These are phyloP conservation scores for Pseudogymnoascus sp. DNA, from an alignment of 2,329 filamentous ascomycete genomes.

Conservation along the genomic window DNA sequence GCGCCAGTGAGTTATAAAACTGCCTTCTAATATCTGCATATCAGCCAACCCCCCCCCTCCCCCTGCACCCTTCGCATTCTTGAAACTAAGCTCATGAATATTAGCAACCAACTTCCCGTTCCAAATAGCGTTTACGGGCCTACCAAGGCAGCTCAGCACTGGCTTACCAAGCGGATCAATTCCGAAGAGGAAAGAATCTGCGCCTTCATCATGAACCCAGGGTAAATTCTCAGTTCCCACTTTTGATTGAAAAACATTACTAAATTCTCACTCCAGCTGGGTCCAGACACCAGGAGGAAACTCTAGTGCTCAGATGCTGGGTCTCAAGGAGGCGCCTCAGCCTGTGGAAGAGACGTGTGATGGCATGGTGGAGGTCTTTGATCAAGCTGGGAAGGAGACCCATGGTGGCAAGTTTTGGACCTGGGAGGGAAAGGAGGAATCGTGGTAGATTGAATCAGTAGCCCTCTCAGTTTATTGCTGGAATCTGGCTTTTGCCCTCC, in stretches of 20 bases:
- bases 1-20: neutral
- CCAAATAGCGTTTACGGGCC: constrained; percentile 25
- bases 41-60: too few relatives aligned
- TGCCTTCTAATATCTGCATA: too few relatives aligned
- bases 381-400: constrained; percentile 12
- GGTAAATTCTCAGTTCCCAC: constrained; percentile 11
- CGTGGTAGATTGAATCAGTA: constrained; percentile 7
- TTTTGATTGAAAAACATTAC: neutral
- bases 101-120: constrained; percentile 17
- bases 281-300: constrained; percentile 23
- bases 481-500: neutral
- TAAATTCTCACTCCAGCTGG: constrained; percentile 16
- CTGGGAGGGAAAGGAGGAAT: constrained; percentile 10
- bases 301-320: constrained; percentile 16
- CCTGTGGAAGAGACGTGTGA: constrained; percentile 18
- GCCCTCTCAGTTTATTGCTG: neutral
- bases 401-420: constrained; percentile 14
- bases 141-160: constrained; percentile 28
- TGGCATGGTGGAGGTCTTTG: constrained; percentile 15
- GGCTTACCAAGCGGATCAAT: constrained; percentile 25
- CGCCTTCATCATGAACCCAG: constrained; percentile 19
- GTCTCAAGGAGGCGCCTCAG: constrained; percentile 17
- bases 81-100: neutral
- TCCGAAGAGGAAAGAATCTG: constrained; percentile 20
- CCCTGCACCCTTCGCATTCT: neutral